phyloP scores from a whole-genome alignment of 106 monocot species.

The Agapanthus africanus region DNA sequence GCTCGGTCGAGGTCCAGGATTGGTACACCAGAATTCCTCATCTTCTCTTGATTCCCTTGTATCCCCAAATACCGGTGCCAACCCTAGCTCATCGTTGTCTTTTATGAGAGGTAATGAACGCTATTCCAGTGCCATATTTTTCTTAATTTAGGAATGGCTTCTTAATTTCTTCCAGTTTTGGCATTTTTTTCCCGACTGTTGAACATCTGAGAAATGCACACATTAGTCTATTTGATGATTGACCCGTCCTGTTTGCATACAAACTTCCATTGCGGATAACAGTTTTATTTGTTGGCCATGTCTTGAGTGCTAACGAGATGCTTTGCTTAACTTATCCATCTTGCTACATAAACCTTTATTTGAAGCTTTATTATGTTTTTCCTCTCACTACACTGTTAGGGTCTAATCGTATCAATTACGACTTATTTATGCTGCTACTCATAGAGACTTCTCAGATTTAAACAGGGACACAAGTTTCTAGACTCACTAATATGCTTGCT shows the following conservation, averaged over 20 bases:
- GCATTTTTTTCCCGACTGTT: not conserved
- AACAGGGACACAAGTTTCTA: not conserved
- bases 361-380: not conserved
- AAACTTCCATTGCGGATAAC: not conserved
- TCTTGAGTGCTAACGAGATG: not conserved
- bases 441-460: too few species aligned
- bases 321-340: not conserved
- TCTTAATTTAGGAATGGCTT: not conserved
- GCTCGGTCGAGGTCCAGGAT: slow-evolving; percentile 20
- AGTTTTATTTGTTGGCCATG: not conserved
- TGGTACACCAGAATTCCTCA: slow-evolving; percentile 73
- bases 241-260: not conserved
- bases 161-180: not conserved
- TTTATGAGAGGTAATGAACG: slow-evolving; percentile 77
- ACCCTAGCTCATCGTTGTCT: slow-evolving; percentile 71
- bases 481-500: not conserved
- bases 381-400: too few species aligned
- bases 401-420: too few species aligned
- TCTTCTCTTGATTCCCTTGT: slow-evolving; percentile 59
- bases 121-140: too few species aligned
- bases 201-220: too few species aligned
- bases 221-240: not conserved
- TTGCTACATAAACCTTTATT: not conserved
- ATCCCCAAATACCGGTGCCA: slow-evolving; percentile 54
- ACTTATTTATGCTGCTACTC: too few species aligned